Evolutionary conservation across 345 rosid species (phyloP), one percentile per base, ranked within the genome.

Genomic region (Salix arbutifolia): DNA sequence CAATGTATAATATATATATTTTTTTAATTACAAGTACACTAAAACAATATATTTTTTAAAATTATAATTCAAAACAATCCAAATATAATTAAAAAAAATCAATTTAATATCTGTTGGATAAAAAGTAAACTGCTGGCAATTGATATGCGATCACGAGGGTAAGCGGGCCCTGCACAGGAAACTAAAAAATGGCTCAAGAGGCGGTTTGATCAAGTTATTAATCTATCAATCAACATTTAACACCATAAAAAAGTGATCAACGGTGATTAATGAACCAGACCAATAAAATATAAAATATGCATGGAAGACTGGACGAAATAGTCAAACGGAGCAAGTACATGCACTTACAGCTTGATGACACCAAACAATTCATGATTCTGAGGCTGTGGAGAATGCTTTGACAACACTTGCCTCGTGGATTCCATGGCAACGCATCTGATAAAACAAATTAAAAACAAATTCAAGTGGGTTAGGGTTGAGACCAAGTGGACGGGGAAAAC

Each of bases 261-360:
- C 37, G 31, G 11, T n/a, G 65, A 9, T 23, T 38, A 65, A 7
- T 23, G 16, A 65, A 7, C 71, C 23, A 62, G 26, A 74, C 52
- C 33, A 31, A 4, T 31, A 16, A 60, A 31, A 19, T 25, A 25
- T 8, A 64, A 65, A 71, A 65, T 65, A 44, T 40, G 58, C 19
- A 42, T 8, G 61, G 19, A 31, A 4, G 9, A 65, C 30, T 26
- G 40, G 35, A 18, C 6, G 48, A 65, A 65, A 77, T 70, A 65
- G 84, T 77, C 81, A 74, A 46, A 76, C 64, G 69, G 77, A 70
- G 67, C 31, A 65, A 56, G 76, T 73, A 13, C 67, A 67, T 69
- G 78, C 78, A 83, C 60, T 64, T 69, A 14, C n/a, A 6, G 76
- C 42, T 42, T 71, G 76, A 30, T 74, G n/a, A 40, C 50, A 77